Base-by-base conservation (phyloP, 1,284 basidiomycete species). In the Leccinum solheimii region DNA sequence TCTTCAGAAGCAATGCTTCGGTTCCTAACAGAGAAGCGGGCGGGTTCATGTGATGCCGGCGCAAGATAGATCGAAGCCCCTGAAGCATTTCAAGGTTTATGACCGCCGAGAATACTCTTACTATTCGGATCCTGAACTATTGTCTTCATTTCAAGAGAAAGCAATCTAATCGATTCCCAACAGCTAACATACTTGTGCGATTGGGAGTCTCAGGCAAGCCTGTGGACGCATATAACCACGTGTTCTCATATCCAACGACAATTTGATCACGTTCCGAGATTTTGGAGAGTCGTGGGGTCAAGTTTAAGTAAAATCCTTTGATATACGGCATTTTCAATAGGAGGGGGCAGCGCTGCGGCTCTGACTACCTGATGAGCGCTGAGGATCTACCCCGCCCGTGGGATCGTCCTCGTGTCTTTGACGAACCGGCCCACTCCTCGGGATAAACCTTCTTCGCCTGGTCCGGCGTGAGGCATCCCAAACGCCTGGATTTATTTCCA, bases 401-500 rank as follows among this genome's bases (percentile, higher is more conserved):
- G 30, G 30, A 32, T 32, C 30, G 10, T 32, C 30, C 30, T 32
- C 30, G 30, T 32, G 73, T 98, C 96, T 65, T 88, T 88, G 52
- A 92, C 81, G 78, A 97, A 97, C 43, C 94, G 84, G 66, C 90
- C 91, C 94, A 98, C 72, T 99, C 97, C 64, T 92, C 92, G 0
- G 97, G 93, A 75, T 95, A 98, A 67, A 88, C 88, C 71, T 90
- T 90, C 76, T 90, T 87, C 40, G 95, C 95, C 73, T 97, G 91
- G 64, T 95, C 92, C 0, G 92, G 91, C 1, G 90, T 92, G 59
- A 99, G 83, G 1, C 97, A 74, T 99, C 97, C 89, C 94, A 96
- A 7, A 96, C 92, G 3, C 94, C 94, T 50, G 97, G 97, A 71
- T 99, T 98, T 73, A 99, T 97, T 80, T 99, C 96, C 61, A 88